phyloP scores from a whole-genome alignment of 2,329 filamentous ascomycete species.

The Knufia petricola region DNA sequence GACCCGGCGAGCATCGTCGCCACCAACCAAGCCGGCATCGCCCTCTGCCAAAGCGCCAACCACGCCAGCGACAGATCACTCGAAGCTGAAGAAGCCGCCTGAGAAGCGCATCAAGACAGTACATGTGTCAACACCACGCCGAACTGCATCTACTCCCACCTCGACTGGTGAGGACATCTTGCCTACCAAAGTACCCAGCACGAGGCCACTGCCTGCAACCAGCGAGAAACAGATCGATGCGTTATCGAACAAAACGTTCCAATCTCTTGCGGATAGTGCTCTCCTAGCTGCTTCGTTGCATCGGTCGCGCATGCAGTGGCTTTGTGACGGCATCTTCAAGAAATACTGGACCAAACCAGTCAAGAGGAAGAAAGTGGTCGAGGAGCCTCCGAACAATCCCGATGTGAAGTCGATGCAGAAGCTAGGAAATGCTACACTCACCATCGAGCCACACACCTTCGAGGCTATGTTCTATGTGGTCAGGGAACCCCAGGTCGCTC shows the following conservation, averaged over 20 bases:
- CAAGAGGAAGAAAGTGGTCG: slow-evolving; percentile 40
- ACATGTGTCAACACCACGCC: slow-evolving; percentile 22
- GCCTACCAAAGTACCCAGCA: slow-evolving; percentile 45
- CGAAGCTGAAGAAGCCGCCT: not conserved
- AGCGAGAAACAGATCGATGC: slow-evolving; percentile 39
- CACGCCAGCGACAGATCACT: slow-evolving; percentile 7
- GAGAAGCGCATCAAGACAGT: not conserved
- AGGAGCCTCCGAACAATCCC: slow-evolving; percentile 37
- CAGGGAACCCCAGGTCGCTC: slow-evolving; percentile 38
- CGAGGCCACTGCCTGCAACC: slow-evolving; percentile 45
- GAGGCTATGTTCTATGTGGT: slow-evolving; percentile 49
- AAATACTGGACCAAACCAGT: slow-evolving; percentile 51
- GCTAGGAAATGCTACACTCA: slow-evolving; percentile 49
- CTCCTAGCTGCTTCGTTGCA: slow-evolving; percentile 49
- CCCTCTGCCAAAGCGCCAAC: not conserved
- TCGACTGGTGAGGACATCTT: slow-evolving; percentile 32
- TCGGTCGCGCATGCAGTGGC: slow-evolving; percentile 50
- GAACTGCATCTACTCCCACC: slow-evolving; percentile 26
- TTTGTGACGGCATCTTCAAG: slow-evolving; percentile 44
- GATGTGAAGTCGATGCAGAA: slow-evolving; percentile 45
- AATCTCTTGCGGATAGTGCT: slow-evolving; percentile 50
- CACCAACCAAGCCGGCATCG: slow-evolving; percentile 14
- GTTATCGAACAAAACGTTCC: slow-evolving; percentile 46
- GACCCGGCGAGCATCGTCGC: slow-evolving; percentile 31
- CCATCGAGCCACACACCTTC: slow-evolving; percentile 55